A percentile compares a stretch with the other conserved stretches of the same genome.
phyloP scores from a whole-genome alignment of 2,329 filamentous ascomycete species.

The Lasiodiplodia gonubiensis region DNA sequence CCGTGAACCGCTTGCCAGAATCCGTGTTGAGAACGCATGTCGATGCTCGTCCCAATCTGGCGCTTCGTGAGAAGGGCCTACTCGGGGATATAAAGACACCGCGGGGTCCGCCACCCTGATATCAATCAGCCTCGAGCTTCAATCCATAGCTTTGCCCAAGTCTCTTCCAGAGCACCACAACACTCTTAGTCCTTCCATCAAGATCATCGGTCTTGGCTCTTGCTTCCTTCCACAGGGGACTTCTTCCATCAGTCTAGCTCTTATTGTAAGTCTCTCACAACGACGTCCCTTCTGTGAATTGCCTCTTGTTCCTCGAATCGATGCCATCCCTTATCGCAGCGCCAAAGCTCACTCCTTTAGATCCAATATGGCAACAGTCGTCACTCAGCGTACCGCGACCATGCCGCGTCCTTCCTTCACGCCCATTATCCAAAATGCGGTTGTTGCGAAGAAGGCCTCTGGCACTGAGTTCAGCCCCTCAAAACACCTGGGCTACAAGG shows the following conservation, averaged over 20 bases:
- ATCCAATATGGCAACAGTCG: slow-evolving; percentile 38
- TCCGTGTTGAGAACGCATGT: slow-evolving; percentile 17
- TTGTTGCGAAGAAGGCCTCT: slow-evolving; percentile 30
- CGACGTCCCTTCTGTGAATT: background rate
- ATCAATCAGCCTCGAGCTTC: slow-evolving; percentile 17
- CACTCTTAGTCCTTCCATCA: background rate
- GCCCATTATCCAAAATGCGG: slow-evolving; percentile 40
- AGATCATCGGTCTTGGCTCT: slow-evolving; percentile 4
- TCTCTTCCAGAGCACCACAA: background rate
- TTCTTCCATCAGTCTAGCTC: background rate
- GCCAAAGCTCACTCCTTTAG: slow-evolving; percentile 1
- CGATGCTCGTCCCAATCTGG: slow-evolving; percentile 18
- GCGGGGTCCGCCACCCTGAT: background rate
- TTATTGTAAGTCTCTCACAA: background rate
- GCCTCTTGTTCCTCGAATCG: background rate
- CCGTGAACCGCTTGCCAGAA: slow-evolving; percentile 10
- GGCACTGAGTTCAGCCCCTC: slow-evolving; percentile 56
- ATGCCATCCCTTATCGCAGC: slow-evolving; percentile 1
- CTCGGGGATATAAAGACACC: slow-evolving; percentile 22
- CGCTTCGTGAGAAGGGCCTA: slow-evolving; percentile 16
- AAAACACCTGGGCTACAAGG: slow-evolving; percentile 61
- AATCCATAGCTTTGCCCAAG: background rate
- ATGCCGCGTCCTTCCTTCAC: slow-evolving; percentile 41
- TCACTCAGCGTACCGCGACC: slow-evolving; percentile 37
- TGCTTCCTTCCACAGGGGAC: slow-evolving; percentile 8